phyloP scores from a whole-genome alignment of 2,329 filamentous ascomycete genomes.

The Talaromyces sp. region DNA sequence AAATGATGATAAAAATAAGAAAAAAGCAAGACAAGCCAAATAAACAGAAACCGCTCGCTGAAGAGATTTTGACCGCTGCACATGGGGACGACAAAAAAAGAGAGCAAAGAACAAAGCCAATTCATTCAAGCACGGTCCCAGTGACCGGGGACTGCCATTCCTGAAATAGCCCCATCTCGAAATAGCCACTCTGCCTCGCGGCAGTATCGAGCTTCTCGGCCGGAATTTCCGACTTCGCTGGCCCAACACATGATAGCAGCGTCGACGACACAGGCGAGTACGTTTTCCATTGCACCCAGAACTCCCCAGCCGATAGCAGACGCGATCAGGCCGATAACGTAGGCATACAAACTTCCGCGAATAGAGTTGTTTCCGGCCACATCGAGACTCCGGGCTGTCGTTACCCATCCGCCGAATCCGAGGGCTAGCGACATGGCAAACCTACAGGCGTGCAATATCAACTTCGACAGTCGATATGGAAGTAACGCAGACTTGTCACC shows the following conservation, averaged over 20 bases:
- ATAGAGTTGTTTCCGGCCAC: slow-evolving; percentile 49
- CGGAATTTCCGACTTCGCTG: slow-evolving; percentile 69
- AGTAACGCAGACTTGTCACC: slow-evolving; percentile 55
- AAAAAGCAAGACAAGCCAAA: background rate
- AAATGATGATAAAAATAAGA: background rate
- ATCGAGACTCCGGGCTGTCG: slow-evolving; percentile 73
- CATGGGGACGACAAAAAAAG: background rate
- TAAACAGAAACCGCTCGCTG: background rate
- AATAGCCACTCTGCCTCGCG: slow-evolving; percentile 87
- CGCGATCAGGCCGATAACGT: slow-evolving; percentile 86
- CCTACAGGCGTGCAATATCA: slow-evolving; percentile 83
- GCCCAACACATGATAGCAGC: slow-evolving; percentile 91
- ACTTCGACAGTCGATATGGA: slow-evolving; percentile 84
- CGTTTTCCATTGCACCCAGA: slow-evolving; percentile 82
- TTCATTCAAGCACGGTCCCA: slow-evolving; percentile 10
- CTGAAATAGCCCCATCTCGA: slow-evolving; percentile 49
- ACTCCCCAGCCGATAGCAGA: slow-evolving; percentile 94
- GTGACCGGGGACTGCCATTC: background rate
- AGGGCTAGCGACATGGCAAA: slow-evolving; percentile 86
- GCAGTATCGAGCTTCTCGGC: slow-evolving; percentile 67
- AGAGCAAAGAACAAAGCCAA: background rate
- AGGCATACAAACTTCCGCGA: slow-evolving; percentile 85
- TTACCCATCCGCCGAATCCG: slow-evolving; percentile 95
- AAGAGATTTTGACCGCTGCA: background rate
- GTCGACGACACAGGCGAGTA: slow-evolving; percentile 80